Evolutionary conservation across 345 rosid species (phyloP).

Genomic region (Clarkia xantiana): DNA sequence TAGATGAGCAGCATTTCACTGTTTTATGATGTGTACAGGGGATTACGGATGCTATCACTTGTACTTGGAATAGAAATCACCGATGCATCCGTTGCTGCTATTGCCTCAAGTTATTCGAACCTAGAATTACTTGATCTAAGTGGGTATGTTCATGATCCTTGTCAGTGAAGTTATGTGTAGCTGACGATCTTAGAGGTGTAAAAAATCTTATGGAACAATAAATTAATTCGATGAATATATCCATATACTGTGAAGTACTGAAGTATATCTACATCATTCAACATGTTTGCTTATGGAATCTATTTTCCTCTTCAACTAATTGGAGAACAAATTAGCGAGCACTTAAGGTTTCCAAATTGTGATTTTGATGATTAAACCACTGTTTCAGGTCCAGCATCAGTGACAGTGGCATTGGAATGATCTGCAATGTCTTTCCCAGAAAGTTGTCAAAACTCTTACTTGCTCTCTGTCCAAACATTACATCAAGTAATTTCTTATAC

Average conservation of each 20-base stretch:
- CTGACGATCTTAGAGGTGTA: too few species aligned
- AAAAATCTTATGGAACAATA: too few species aligned
- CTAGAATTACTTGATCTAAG: conserved; percentile 91
- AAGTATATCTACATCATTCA: too few species aligned
- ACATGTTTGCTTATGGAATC: too few species aligned
- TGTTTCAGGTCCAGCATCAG: conserved; percentile 79
- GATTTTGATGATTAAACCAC: not conserved
- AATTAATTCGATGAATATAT: too few species aligned
- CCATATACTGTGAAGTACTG: too few species aligned
- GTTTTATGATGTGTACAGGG: conserved; percentile 29
- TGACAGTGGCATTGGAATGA: conserved; percentile 95
- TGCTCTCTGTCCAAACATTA: conserved; percentile 92
- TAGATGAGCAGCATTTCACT: not conserved
- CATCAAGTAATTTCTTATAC: conserved; percentile 62
- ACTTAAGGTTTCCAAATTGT: not conserved
- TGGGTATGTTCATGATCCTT: conserved; percentile 48
- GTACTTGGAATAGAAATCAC: conserved; percentile 83
- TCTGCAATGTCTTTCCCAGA: conserved; percentile 77
- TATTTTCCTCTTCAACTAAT: too few species aligned
- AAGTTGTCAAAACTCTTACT: conserved; percentile 72
- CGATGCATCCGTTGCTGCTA: conserved; percentile 92
- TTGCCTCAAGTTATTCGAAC: conserved; percentile 58
- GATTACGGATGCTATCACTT: conserved; percentile 81
- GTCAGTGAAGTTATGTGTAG: too few species aligned
- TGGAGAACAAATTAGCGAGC: too few species aligned